Evolutionary conservation across 495 filamentous ascomycete genomes (phyloP), one percentile per base, ranked within the genome.

Genomic region (Neurospora intermedia): DNA sequence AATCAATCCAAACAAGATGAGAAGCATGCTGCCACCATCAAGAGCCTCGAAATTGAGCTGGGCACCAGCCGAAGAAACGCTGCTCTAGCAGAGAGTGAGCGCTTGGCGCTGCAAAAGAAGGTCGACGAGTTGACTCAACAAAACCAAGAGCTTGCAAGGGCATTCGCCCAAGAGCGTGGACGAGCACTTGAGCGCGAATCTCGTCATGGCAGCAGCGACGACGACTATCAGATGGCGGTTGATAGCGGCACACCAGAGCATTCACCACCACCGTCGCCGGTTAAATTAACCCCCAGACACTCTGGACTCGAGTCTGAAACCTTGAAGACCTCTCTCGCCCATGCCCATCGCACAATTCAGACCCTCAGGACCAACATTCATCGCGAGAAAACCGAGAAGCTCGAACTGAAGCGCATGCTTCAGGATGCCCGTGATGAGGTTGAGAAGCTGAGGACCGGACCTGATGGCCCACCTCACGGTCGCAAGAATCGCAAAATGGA

Each of bases 351-450:
- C 69, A 96, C 97, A 87, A 97, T 99, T 71, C 93, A 98, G 79
- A 95, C 93, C 73, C 86, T 98, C 43, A 94, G 97, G 83, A 92
- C 90, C 80, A 97, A 94, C 75, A 92, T 98, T 70, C 94, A 98
- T 80, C 91, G 96, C 38, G 96, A 99, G 82, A 99, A 97, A 87
- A 96, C 95, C 0, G 96, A 99, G 80, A 99, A 97, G 84, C 87
- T 97, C 31, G 96, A 99, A 80, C 86, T 98, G 69, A 95, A 92
- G 81, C 92, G 96, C 71, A 93, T 99, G 89, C 87, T 99, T 41
- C 96, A 97, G 83, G 96, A 99, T 75, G 91, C 94, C 43, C 89
- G 96, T 39, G 96, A 99, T 80, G 96, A 99, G 77, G 82, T 99
- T 35, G 96, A 98, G 82, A 86, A 88, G 74, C 82, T 90, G 41